Evolutionary conservation across 495 filamentous ascomycete species (phyloP), one percentile per base, ranked within the genome.

Genomic region (Hypoxylon subgilvum): DNA sequence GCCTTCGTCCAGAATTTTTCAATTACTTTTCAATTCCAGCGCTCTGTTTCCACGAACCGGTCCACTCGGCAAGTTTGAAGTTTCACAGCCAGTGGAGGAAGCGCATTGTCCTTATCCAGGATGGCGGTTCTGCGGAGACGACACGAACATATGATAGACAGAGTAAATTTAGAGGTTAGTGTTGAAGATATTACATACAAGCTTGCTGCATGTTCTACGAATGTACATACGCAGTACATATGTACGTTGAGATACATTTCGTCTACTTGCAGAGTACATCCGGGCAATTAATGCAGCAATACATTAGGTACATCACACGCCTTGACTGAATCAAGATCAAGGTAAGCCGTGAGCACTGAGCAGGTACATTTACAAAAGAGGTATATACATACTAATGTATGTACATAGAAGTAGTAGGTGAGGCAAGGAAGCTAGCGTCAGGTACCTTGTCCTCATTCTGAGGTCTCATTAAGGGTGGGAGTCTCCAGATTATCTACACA

Each of bases 141-240:
- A 40, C 16, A 51, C 46, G 55, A 39, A 12, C 12, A 28, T 30
- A 47, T 41, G 47, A 35, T 10, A 13, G 38, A n/a, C n/a, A n/a
- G 8, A 23, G 7, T 38, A 21, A 21, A 27, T 52, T 36, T 12
- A 43, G 35, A 44, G n/a, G 17, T 34, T 58, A 64, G 44, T 38
- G 54, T 39, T 63, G 48, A 57, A 50, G 47, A 57, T 58, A 53
- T 54, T 60, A 47, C 56, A 28, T 49, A 49, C 46, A 36, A n/a
- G n/a, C n/a, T n/a, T n/a, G n/a, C n/a, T n/a, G n/a, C n/a, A n/a
- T n/a, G n/a, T n/a, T n/a, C n/a, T n/a, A n/a, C n/a, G n/a, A n/a
- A n/a, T n/a, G n/a, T n/a, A n/a, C n/a, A n/a, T n/a, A n/a, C n/a
- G n/a, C n/a, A n/a, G n/a, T n/a, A n/a, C n/a, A n/a, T n/a, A n/a